Evolutionary conservation across 1,284 basidiomycete genomes (phyloP).

Genomic region (Apiotrichum veenhuisii): DNA sequence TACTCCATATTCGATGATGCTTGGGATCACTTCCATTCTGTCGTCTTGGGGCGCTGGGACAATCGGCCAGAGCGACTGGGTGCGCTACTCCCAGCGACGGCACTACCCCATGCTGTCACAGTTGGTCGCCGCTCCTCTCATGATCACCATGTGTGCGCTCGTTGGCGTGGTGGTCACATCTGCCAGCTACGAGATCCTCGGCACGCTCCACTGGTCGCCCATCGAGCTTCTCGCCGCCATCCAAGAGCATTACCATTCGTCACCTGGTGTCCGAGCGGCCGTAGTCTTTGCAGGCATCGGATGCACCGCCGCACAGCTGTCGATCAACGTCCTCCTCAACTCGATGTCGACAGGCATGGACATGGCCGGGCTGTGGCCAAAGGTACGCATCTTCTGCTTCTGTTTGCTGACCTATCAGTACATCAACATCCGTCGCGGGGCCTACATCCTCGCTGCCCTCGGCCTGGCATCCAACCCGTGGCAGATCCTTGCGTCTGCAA

Average conservation of each 20-base stretch:
- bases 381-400: too few relatives aligned
- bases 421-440: conserved; percentile 50
- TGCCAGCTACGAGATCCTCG: conserved; percentile 21
- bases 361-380: conserved; percentile 27
- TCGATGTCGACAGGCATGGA: conserved; percentile 35
- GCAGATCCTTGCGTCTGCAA: conserved; percentile 39
- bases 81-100: conserved; percentile 30
- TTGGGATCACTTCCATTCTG: conserved; percentile 34
- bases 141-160: conserved; percentile 28
- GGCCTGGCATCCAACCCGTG: conserved; percentile 47
- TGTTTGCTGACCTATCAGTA: too few relatives aligned
- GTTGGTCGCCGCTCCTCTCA: conserved; percentile 27
- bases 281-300: conserved; percentile 32
- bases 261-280: conserved; percentile 28
- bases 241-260: conserved; percentile 29
- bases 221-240: conserved; percentile 27
- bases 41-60: conserved; percentile 31
- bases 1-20: conserved; percentile 29
- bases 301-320: conserved; percentile 20
- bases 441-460: conserved; percentile 32
- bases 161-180: conserved; percentile 34
- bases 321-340: conserved; percentile 28
- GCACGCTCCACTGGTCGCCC: conserved; percentile 29
- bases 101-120: conserved; percentile 25
- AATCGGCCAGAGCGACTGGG: conserved; percentile 33